Evolutionary conservation across 257 asterid species (phyloP).

Genomic region (Verbascum thapsus): DNA sequence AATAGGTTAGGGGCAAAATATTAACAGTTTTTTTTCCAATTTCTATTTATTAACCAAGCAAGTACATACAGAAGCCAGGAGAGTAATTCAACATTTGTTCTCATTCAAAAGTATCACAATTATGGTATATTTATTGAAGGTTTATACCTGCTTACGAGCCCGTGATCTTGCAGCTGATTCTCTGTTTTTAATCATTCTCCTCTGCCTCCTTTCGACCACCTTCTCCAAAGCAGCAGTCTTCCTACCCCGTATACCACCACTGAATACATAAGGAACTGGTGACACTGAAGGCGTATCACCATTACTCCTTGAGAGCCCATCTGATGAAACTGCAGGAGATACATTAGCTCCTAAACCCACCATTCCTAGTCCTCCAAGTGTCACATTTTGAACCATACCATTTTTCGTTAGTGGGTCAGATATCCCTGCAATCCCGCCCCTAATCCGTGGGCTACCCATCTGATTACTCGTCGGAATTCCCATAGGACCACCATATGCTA

Average conservation of each 20-base stretch:
- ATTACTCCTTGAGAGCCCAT: slow-evolving; percentile 67
- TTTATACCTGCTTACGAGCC: slow-evolving; percentile 90
- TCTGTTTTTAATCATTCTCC: slow-evolving; percentile 93
- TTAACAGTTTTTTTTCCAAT: too few relatives aligned
- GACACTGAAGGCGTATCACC: slow-evolving; percentile 73
- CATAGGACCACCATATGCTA: slow-evolving; percentile 57
- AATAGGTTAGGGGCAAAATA: too few relatives aligned
- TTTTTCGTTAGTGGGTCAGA: slow-evolving; percentile 49
- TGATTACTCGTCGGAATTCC: slow-evolving; percentile 51
- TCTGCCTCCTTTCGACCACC: slow-evolving; percentile 93
- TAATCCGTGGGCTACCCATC: slow-evolving; percentile 50
- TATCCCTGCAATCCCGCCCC: slow-evolving; percentile 54
- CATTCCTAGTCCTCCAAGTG: slow-evolving; percentile 56
- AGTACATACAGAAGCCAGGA: neutral
- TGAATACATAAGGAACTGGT: slow-evolving; percentile 72
- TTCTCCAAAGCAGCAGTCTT: slow-evolving; percentile 73
- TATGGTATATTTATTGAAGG: neutral
- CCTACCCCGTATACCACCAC: slow-evolving; percentile 73
- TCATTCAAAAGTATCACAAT: neutral
- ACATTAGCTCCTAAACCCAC: slow-evolving; percentile 47
- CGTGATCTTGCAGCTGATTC: slow-evolving; percentile 98
- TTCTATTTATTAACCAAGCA: too few relatives aligned
- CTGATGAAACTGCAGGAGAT: slow-evolving; percentile 75
- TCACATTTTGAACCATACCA: slow-evolving; percentile 45
- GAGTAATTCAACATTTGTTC: neutral